These are phyloP conservation scores for Leccinum broughii DNA, from an alignment of 768 basidiomycete genomes.

Conservation along the genomic window DNA sequence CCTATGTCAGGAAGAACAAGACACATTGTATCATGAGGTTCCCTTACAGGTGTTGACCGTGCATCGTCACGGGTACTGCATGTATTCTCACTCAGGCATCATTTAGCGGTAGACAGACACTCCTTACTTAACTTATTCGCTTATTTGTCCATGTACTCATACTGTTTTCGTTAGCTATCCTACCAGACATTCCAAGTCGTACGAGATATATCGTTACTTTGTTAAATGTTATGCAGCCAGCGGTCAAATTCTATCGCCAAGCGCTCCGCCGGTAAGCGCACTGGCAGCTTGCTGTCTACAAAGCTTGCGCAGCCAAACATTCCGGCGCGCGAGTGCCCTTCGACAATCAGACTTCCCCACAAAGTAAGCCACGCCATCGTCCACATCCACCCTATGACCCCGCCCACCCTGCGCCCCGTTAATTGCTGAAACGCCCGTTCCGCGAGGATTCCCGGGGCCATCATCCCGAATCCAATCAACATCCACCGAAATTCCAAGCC, in stretches of 20 bases:
- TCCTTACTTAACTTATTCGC: not conserved
- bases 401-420: conserved; percentile 33
- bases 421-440: conserved; percentile 36
- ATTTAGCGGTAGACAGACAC: not conserved
- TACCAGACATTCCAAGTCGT: not conserved
- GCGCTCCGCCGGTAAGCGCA: conserved; percentile 12
- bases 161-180: not conserved
- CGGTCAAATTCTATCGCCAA: conserved; percentile 12
- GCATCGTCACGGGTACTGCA: not conserved
- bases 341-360: conserved; percentile 27
- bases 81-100: not conserved
- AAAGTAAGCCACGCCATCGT: conserved; percentile 29
- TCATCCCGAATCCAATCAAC: conserved; percentile 53
- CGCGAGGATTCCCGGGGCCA: conserved; percentile 49
- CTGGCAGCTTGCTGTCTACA: conserved; percentile 10
- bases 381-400: conserved; percentile 37
- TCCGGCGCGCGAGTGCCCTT: conserved; percentile 20
- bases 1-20: not conserved
- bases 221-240: conserved; percentile 13
- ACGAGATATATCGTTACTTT: not conserved
- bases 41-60: not conserved
- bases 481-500: conserved; percentile 45
- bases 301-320: conserved; percentile 7
- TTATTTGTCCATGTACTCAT: not conserved
- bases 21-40: not conserved